Base-by-base conservation (phyloP, 352 stramenopile genomes). In the Globisporangium lucens region DNA sequence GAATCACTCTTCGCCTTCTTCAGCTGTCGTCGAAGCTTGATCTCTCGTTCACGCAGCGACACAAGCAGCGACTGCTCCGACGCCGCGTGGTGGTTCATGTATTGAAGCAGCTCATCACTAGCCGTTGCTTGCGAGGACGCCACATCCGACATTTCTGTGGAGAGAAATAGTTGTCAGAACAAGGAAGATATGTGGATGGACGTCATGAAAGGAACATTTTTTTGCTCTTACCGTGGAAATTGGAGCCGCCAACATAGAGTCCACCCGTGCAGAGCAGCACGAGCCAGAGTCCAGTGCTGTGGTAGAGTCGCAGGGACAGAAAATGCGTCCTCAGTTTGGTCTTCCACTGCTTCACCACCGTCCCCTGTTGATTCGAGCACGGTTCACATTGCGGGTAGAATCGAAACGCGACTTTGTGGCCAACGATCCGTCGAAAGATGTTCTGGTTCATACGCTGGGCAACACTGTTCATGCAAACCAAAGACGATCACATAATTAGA, bases 311-410 rank as follows among this genome's bases (percentile, higher is more conserved):
- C 59, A 93, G 69, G 1, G 81, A 80, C 56, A 63, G 41, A 20
- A 94, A 58, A 57, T 96, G 88, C 52, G 85, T 75, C 60, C 88
- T 85, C 36, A 94, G 71, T 41, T 79, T 90, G 60, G 70, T 77
- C 73, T 81, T 83, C 65, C 67, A 83, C 56, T 85, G 77, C 66
- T 91, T 91, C 38, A 92, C 86, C 17, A 89, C 74, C 7, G 62
- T 73, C 12, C 68, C 75, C 61, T 92, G 86, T 61, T 89, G 75
- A 70, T 94, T 96, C 30, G 88, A 96, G 75, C 88, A 96, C 47
- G 76, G 67, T 56, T 89, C 78, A 61, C 88, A 96, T 71, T 96
- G 88, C 43, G 88, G 88, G 58, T 94, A 96, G 70, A 93, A 96
- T 15, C 86, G 86, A 60, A 91, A 91, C 4, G 63, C 65, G 17